Evolutionary conservation across 164 flowering plant genomes (phyloP).

Genomic region (Pachysandra terminalis): DNA sequence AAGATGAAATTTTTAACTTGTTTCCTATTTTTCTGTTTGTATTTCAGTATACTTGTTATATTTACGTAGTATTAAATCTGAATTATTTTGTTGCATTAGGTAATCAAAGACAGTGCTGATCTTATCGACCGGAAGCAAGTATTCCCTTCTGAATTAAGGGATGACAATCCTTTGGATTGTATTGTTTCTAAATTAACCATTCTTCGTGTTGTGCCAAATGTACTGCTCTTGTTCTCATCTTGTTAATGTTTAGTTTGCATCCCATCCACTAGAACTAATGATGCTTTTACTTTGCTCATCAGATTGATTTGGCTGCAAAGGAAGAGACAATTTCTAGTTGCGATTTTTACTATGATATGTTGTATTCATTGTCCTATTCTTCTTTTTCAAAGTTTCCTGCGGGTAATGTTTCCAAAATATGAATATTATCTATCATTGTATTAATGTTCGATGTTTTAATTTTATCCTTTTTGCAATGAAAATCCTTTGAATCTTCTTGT

Average conservation of each 20-base stretch:
- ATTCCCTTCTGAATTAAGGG: conserved; percentile 54
- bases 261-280: background rate
- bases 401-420: conserved; percentile 19
- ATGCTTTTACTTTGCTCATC: conserved; percentile 1
- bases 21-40: background rate
- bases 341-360: conserved; percentile 61
- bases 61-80: background rate
- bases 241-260: background rate
- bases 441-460: too few species aligned
- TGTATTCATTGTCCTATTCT: conserved; percentile 36
- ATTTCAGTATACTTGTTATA: background rate
- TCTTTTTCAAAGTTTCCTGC: conserved; percentile 32
- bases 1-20: conserved; percentile 5
- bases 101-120: conserved; percentile 23
- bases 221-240: conserved; percentile 14
- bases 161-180: conserved; percentile 64
- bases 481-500: too few species aligned
- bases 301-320: conserved; percentile 40
- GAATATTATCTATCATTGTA: too few species aligned
- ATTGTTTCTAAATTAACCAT: conserved; percentile 48
- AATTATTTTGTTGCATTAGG: conserved; percentile 29
- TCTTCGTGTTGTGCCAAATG: conserved; percentile 28
- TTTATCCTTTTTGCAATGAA: too few species aligned
- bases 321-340: conserved; percentile 22
- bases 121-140: conserved; percentile 43